These are phyloP conservation scores for Phytophthora lateralis DNA, from an alignment of 352 stramenopile species.

Conservation along the genomic window DNA sequence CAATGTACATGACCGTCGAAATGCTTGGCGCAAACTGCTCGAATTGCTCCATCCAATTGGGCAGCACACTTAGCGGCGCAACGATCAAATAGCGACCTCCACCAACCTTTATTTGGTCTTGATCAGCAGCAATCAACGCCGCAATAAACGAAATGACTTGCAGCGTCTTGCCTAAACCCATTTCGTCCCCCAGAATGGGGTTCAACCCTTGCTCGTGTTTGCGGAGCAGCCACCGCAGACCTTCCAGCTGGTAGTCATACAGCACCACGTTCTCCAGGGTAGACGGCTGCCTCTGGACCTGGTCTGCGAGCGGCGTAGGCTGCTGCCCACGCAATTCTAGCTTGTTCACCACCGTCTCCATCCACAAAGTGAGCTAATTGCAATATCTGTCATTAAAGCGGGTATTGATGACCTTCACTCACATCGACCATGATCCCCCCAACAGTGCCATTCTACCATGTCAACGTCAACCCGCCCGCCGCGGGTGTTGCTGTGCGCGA, in stretches of 20 bases:
- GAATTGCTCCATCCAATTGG: conserved; percentile 87
- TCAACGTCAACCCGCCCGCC: conserved; percentile 25
- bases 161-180: conserved; percentile 86
- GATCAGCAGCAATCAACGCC: conserved; percentile 37
- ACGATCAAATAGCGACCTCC: conserved; percentile 55
- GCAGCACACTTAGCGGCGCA: conserved; percentile 78
- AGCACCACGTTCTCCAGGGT: conserved; percentile 62
- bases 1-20: conserved; percentile 57
- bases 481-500: conserved; percentile 75
- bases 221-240: conserved; percentile 65
- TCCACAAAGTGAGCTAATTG: conserved; percentile 19
- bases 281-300: conserved; percentile 30
- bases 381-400: neutral
- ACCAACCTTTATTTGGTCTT: conserved; percentile 3
- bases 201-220: conserved; percentile 71
- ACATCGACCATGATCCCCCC: neutral
- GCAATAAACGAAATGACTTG: conserved; percentile 79
- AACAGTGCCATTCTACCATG: conserved; percentile 16
- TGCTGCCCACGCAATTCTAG: conserved; percentile 41
- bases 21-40: conserved; percentile 67
- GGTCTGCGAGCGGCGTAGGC: conserved; percentile 26
- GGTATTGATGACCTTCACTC: conserved; percentile 19
- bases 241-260: conserved; percentile 74
- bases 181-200: conserved; percentile 82
- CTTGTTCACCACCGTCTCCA: conserved; percentile 53